Evolutionary conservation across 2,329 filamentous ascomycete genomes (phyloP), one percentile per base, ranked within the genome.

Genomic region (Cytospora piceae): DNA sequence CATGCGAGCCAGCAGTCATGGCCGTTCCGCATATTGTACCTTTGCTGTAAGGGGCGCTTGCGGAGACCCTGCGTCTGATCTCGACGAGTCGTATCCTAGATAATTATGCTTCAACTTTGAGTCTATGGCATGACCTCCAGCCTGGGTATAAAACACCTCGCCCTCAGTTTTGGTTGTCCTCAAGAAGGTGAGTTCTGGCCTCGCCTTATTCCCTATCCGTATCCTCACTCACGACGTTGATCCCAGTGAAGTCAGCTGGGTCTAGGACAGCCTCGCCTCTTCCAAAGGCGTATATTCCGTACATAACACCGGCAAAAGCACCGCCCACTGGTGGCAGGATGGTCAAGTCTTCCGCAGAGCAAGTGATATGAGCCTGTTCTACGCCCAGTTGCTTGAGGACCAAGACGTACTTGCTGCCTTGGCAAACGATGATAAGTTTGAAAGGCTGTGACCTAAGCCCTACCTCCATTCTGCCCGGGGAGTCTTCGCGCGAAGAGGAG

Each of bases 241-340:
- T 69, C 20, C 71, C 69, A 22, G 58, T 70, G 58, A 75, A 76
- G 49, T 76, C 74, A 6, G 73, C 72, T 14, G 73, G 72, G 53
- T 74, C 73, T 24, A 76, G 64, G 0, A 75, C 73, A 6, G 74
- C 73, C 56, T 76, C 73, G 20, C 70, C 69, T 17, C 67, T 70
- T 9, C 72, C 74, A 56, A 72, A 74, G 12, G 73, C 68, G 46
- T 74, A 76, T 1, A 76, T 22, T 0, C 74, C 74, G 54, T 72
- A 74, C 74, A 76, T 75, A 27, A 69, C 68, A 20, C 74, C 74
- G 22, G 71, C 71, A 32, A 76, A 76, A 3, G 73, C 70, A 22
- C 72, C 72, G 2, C 74, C 74, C 3, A 75, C 70, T 14, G 72
- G 73, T 29, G 74, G 74, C 54, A 69, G 69, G 27, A 73, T 56